These are phyloP conservation scores for Ettlia oleoabundans DNA, from an alignment of 139 green algal species.

Conservation along the genomic window DNA sequence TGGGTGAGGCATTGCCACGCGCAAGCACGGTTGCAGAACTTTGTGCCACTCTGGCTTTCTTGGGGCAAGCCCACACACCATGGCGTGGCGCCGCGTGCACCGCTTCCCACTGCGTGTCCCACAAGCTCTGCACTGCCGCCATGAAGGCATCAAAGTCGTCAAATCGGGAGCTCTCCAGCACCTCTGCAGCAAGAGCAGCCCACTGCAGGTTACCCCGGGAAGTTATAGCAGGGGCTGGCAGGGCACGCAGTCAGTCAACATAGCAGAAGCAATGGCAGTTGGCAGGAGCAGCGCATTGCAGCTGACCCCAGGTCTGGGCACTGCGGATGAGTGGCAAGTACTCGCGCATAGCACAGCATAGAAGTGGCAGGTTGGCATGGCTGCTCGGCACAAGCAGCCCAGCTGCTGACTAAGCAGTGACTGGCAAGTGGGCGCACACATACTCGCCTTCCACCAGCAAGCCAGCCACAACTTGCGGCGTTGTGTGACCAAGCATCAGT, in stretches of 20 bases:
- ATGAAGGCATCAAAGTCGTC: constrained; percentile 35
- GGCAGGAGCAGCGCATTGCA: no score
- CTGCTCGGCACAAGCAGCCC: neutral
- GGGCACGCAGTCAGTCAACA: no score
- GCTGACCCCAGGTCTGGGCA: neutral
- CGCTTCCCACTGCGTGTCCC: constrained; percentile 29
- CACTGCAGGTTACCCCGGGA: no score
- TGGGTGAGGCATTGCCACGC: no score
- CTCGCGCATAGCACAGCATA: neutral
- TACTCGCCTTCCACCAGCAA: no score
- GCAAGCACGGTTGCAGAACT: no score
- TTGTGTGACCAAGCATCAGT: neutral
- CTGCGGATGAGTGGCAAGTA: no score
- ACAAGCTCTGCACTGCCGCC: constrained; percentile 27
- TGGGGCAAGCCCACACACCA: no score
- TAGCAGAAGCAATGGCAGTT: no score
- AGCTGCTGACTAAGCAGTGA: neutral
- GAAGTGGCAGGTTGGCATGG: neutral
- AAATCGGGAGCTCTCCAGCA: constrained; percentile 27
- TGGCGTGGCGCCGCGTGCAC: constrained; percentile 17
- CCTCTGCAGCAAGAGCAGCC: constrained; percentile 29
- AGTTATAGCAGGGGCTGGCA: neutral
- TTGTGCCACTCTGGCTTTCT: no score
- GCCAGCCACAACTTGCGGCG: neutral
- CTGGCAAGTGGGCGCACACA: no score